A percentile compares a stretch with the other conserved stretches of the same genome.
phyloP scores from a whole-genome alignment of 2,329 filamentous ascomycete genomes.

The Aspergillus pseudoterreus region DNA sequence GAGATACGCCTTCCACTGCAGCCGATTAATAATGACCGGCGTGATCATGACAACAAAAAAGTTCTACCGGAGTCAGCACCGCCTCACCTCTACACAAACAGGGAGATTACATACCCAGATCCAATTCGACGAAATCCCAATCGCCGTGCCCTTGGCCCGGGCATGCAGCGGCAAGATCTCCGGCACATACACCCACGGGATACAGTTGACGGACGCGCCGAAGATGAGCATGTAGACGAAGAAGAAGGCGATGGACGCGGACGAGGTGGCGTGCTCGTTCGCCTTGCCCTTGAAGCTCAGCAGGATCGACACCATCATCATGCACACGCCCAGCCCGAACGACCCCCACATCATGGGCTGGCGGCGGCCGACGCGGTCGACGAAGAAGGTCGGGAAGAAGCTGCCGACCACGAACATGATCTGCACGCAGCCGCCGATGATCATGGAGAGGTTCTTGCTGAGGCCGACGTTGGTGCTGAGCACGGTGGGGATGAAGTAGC shows the following conservation, averaged over 20 bases:
- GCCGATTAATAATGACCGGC: conserved; percentile 27
- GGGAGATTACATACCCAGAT: conserved; percentile 4
- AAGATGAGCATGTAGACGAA: conserved; percentile 44
- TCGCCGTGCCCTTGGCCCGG: conserved; percentile 47
- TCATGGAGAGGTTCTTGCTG: conserved; percentile 40
- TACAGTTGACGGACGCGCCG: conserved; percentile 43
- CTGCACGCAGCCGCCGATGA: conserved; percentile 24
- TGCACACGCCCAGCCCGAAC: conserved; percentile 31
- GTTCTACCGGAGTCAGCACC: conserved; percentile 22
- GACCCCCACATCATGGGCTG: conserved; percentile 34
- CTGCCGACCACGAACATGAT: conserved; percentile 32
- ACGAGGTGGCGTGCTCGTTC: conserved; percentile 33
- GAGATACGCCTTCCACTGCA: conserved; percentile 33
- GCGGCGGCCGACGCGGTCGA: conserved; percentile 39
- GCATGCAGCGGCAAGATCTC: conserved; percentile 51
- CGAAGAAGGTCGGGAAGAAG: conserved; percentile 43
- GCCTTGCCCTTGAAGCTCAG: conserved; percentile 42
- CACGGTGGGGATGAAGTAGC: conserved; percentile 19
- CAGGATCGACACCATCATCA: conserved; percentile 31
- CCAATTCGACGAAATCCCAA: conserved; percentile 41
- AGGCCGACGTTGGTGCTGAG: conserved; percentile 22
- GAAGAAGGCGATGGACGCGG: conserved; percentile 48
- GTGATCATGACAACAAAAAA: conserved; percentile 42
- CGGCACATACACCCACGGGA: conserved; percentile 50
- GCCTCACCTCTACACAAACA: too few relatives aligned